Evolutionary conservation across 768 basidiomycete species (phyloP).

Genomic region (Mycena rebaudengoi): DNA sequence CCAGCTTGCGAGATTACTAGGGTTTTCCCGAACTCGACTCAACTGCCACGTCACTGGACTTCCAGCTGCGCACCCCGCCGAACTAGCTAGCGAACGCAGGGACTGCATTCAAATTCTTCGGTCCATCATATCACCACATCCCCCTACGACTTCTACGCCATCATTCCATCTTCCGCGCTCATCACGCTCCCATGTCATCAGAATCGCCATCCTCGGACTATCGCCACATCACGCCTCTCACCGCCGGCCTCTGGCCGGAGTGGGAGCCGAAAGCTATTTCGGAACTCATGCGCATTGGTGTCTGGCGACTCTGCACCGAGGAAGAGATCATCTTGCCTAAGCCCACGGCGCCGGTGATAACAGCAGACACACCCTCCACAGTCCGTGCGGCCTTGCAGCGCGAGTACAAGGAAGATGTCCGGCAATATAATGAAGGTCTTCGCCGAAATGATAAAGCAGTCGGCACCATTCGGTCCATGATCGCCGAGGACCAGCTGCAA

Average conservation of each 20-base stretch:
- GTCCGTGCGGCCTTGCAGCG: neutral
- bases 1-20: neutral
- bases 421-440: slow-evolving; percentile 4
- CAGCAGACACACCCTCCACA: neutral
- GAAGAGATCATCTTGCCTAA: neutral
- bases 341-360: neutral
- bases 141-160: neutral
- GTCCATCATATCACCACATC: neutral
- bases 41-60: slow-evolving; percentile 14
- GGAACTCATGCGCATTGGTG: slow-evolving; percentile 9
- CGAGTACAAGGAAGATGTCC: slow-evolving; percentile 3
- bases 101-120: neutral
- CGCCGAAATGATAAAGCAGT: slow-evolving; percentile 1
- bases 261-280: slow-evolving; percentile 3
- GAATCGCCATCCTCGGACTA: neutral
- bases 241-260: neutral
- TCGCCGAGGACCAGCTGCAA: slow-evolving; percentile 4
- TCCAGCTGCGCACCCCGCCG: slow-evolving; percentile 1
- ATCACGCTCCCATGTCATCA: neutral
- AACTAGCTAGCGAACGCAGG: slow-evolving; percentile 5
- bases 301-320: neutral
- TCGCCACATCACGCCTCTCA: slow-evolving; percentile 6
- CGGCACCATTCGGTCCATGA: slow-evolving; percentile 6
- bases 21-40: slow-evolving; percentile 9
- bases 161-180: too few species aligned